phyloP scores from a whole-genome alignment of 805 yeast genomes.

The Saturnispora serradocipensis region DNA sequence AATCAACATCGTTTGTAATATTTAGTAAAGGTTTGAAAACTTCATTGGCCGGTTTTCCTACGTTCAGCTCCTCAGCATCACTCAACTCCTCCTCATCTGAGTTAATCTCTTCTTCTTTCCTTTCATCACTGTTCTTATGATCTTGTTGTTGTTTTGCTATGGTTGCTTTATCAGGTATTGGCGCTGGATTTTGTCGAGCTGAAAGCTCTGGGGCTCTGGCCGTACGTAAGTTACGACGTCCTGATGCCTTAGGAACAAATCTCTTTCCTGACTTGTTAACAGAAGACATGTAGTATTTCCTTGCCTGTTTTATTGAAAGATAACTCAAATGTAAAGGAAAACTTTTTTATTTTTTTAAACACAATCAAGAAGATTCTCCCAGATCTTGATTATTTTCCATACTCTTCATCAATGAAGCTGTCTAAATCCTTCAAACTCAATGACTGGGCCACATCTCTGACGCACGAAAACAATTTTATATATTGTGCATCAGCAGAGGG shows the following conservation, averaged over 20 bases:
- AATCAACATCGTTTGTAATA: neutral
- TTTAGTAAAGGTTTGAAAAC: neutral
- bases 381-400: neutral
- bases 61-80: slow-evolving; percentile 7
- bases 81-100: slow-evolving; percentile 3
- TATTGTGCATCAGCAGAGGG: slow-evolving; percentile 44
- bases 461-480: slow-evolving; percentile 27
- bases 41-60: neutral
- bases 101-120: neutral
- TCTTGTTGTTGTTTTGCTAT: neutral
- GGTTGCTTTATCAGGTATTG: neutral
- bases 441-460: slow-evolving; percentile 44
- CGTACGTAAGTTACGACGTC: neutral
- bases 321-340: neutral
- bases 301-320: neutral
- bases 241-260: slow-evolving; percentile 47
- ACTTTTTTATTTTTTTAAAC: neutral
- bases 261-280: slow-evolving; percentile 47
- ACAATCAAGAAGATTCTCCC: neutral
- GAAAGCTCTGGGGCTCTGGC: neutral
- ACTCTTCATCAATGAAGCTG: neutral
- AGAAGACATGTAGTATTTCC: slow-evolving; percentile 11
- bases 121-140: neutral
- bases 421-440: slow-evolving; percentile 22
- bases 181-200: neutral